These are phyloP conservation scores for Populus hybrid DNA, from an alignment of 441 rosid species.

Conservation along the genomic window DNA sequence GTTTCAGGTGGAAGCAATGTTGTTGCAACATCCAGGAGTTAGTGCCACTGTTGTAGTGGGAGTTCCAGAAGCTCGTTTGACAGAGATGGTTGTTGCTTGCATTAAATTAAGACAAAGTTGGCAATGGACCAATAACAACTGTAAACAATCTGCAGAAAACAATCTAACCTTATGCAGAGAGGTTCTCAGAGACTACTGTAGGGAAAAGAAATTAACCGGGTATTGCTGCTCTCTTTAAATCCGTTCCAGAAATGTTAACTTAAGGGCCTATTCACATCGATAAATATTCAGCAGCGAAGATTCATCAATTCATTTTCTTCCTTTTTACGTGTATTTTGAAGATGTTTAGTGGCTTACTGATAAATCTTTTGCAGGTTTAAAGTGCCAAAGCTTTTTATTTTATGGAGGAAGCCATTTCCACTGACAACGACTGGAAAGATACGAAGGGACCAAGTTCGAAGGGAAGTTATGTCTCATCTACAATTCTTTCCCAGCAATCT, in stretches of 20 bases:
- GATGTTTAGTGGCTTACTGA: not conserved
- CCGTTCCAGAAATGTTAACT: not conserved
- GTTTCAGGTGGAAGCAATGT: slow-evolving; percentile 55
- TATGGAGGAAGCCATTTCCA: slow-evolving; percentile 68
- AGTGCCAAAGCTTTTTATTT: slow-evolving; percentile 55
- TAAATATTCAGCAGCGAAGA: not conserved
- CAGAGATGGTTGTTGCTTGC: slow-evolving; percentile 83
- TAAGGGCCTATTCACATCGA: too few species aligned
- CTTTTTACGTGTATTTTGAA: not conserved
- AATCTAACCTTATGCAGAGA: slow-evolving; percentile 44
- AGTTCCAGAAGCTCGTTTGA: slow-evolving; percentile 51
- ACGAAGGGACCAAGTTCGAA: slow-evolving; percentile 56
- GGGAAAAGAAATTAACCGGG: slow-evolving; percentile 49
- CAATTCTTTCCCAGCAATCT: slow-evolving; percentile 46
- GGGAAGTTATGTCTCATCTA: slow-evolving; percentile 41
- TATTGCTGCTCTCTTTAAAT: slow-evolving; percentile 13
- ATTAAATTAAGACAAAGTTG: slow-evolving; percentile 51
- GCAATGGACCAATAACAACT: slow-evolving; percentile 51
- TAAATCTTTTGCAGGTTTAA: slow-evolving; percentile 55
- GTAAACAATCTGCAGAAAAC: not conserved
- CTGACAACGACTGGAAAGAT: slow-evolving; percentile 66
- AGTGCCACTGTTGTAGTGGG: slow-evolving; percentile 54
- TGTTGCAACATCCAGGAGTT: slow-evolving; percentile 62
- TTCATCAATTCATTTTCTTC: not conserved
- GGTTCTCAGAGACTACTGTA: slow-evolving; percentile 42